Conservation (phyloP, 352 stramenopile species). For the Globisporangium cylindrosporum region DNA sequence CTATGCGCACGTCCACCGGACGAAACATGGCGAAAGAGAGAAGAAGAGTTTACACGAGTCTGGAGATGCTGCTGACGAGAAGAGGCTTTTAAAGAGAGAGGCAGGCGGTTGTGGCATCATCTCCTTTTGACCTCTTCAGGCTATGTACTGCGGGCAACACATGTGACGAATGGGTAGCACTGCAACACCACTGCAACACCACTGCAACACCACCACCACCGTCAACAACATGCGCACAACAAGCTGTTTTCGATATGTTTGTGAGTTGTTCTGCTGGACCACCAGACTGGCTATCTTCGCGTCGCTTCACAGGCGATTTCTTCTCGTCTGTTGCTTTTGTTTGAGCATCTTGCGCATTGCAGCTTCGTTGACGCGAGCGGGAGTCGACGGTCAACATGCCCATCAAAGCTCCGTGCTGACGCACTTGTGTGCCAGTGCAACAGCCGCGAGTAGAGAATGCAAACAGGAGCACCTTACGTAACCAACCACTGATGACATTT, state of each 20-base stretch:
- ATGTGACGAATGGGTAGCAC: not conserved
- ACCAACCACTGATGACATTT: not conserved
- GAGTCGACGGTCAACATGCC: not conserved
- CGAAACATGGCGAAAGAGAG: not conserved
- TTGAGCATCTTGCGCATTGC: not conserved
- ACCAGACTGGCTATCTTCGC: slow-evolving; percentile 1
- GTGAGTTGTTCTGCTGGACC: not conserved
- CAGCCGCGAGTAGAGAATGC: not conserved
- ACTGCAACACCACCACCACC: not conserved
- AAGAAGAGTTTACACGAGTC: not conserved
- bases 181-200: not conserved
- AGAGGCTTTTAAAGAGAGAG: not conserved
- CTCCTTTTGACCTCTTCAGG: not conserved
- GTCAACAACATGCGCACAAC: not conserved
- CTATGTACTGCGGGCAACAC: not conserved
- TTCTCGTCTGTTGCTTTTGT: not conserved
- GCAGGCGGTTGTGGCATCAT: not conserved
- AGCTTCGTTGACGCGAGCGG: not conserved
- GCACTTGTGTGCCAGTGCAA: not conserved
- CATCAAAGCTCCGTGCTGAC: not conserved
- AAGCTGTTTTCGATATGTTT: not conserved
- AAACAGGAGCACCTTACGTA: slow-evolving; percentile 1
- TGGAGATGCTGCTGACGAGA: not conserved
- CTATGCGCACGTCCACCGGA: not conserved
- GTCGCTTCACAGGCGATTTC: not conserved